Evolutionary conservation across 2,329 filamentous ascomycete genomes (phyloP), one percentile per base, ranked within the genome.

Genomic region (Trichoderma endophyticum): DNA sequence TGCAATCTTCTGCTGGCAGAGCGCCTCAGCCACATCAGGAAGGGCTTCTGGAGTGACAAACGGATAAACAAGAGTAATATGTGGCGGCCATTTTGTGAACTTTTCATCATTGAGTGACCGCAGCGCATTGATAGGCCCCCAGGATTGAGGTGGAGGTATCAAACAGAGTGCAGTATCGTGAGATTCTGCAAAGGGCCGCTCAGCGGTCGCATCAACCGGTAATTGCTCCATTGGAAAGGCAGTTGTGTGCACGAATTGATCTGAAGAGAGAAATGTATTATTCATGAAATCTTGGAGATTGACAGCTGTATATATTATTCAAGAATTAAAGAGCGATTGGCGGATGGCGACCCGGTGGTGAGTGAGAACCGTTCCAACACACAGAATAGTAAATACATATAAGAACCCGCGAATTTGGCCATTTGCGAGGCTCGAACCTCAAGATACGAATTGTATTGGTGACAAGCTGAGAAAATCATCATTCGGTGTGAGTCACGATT

Each of bases 31-130:
- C 2, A 86, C 88, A 24, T 77, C 75, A 1, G 80, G 75, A 2
- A 92, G 81, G 9, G 75, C 75, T 3, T 86, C 83, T 0, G 83
- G 80, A 3, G 80, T 77, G 7, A 91, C 88, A 77, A 92, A 92
- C 0, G 90, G 91, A 76, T 92, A 92, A 26, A 91, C 75, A 30
- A 92, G 79, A 75, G 92, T 92, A 76, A 92, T 77, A 75, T 92
- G 90, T 14, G 90, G 88, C 4, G 90, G 89, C 90, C 91, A 92
- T 79, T 84, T 87, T 30, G 82, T 82, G 74, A 86, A 87, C 0
- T 86, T 84, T 73, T 88, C 88, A 78, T 92, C 90, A 79, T 92
- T 90, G 14, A 89, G 81, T n/a, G 82, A 83, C 59, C 90, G 86
- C 3, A 93, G 79, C 15, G 81, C 80, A 74, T 91, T 84, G 66